phyloP scores from a whole-genome alignment of 1,284 basidiomycete genomes.

The Boletellus deceptivus region DNA sequence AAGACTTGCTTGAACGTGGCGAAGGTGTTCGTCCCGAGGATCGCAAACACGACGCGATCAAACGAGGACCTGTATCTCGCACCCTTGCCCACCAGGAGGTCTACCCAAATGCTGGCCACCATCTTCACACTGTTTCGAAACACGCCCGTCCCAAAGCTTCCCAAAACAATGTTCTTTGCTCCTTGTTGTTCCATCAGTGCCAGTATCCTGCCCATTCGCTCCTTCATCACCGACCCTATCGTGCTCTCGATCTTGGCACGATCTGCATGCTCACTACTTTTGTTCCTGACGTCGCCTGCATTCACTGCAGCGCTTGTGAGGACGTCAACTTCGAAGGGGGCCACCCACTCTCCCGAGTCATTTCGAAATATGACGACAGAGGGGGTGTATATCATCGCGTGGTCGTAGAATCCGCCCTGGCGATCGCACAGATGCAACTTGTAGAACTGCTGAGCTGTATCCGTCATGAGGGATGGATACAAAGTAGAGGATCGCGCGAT shows the following conservation, averaged over 20 bases:
- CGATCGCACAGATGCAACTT: conserved; percentile 48
- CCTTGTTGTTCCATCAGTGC: conserved; percentile 61
- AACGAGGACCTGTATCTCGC: conserved; percentile 58
- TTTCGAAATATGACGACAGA: conserved; percentile 53
- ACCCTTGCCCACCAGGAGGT: conserved; percentile 45
- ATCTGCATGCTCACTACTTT: conserved; percentile 20
- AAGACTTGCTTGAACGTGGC: conserved; percentile 47
- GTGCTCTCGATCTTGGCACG: conserved; percentile 43
- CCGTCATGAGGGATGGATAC: conserved; percentile 56
- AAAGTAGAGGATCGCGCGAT: conserved; percentile 67
- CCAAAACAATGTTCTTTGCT: conserved; percentile 57
- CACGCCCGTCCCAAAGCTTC: conserved; percentile 73
- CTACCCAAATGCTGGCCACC: conserved; percentile 60
- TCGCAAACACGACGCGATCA: conserved; percentile 60
- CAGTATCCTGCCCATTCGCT: conserved; percentile 65
- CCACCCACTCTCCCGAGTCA: conserved; percentile 52
- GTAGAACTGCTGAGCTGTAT: conserved; percentile 55
- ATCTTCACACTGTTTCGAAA: conserved; percentile 59
- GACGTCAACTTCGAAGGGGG: conserved; percentile 57
- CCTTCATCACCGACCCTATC: conserved; percentile 58
- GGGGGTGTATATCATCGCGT: conserved; percentile 69
- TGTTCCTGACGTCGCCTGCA: conserved; percentile 53
- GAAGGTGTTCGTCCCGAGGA: conserved; percentile 54
- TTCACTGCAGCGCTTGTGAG: conserved; percentile 69
- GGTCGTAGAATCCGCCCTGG: conserved; percentile 56